A percentile compares a stretch with the other conserved stretches of the same genome.
Conservation (phyloP, 495 filamentous ascomycete species). For the Daldinia concentrica region DNA sequence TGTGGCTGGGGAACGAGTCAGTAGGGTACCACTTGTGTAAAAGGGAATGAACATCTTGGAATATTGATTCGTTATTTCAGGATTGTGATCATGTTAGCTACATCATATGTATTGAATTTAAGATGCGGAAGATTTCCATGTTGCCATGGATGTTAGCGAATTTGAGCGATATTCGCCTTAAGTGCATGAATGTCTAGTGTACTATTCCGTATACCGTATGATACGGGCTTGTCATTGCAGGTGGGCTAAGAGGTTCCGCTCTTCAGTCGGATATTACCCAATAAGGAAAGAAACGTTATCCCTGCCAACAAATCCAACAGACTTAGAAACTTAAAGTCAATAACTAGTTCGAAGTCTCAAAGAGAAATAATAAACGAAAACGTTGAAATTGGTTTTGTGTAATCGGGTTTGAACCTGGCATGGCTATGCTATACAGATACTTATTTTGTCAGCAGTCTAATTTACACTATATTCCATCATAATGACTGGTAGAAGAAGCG, state of each 20-base stretch:
- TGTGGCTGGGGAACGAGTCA: slow-evolving; percentile 34
- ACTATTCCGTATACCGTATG: slow-evolving; percentile 4
- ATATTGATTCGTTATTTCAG: slow-evolving; percentile 22
- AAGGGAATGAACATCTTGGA: background rate
- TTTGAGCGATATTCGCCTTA: background rate
- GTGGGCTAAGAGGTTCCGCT: slow-evolving; percentile 10
- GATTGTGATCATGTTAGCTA: background rate
- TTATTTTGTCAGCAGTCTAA: no score
- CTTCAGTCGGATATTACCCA: slow-evolving; percentile 27
- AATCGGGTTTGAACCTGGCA: no score
- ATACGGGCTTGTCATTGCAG: no score
- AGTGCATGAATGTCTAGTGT: background rate
- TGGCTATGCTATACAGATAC: background rate
- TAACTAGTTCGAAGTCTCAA: no score
- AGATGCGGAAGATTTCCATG: slow-evolving; percentile 1
- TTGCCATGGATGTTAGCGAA: background rate
- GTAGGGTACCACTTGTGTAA: slow-evolving; percentile 16
- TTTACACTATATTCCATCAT: background rate
- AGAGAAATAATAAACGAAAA: no score
- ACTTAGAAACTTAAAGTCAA: no score
- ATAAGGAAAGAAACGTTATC: slow-evolving; percentile 4
- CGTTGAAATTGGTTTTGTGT: no score
- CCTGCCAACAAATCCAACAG: slow-evolving; percentile 1
- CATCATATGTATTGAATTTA: background rate
- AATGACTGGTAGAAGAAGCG: background rate